Conservation (phyloP, 2,329 filamentous ascomycete species). For the Hymenoscyphus occultus region DNA sequence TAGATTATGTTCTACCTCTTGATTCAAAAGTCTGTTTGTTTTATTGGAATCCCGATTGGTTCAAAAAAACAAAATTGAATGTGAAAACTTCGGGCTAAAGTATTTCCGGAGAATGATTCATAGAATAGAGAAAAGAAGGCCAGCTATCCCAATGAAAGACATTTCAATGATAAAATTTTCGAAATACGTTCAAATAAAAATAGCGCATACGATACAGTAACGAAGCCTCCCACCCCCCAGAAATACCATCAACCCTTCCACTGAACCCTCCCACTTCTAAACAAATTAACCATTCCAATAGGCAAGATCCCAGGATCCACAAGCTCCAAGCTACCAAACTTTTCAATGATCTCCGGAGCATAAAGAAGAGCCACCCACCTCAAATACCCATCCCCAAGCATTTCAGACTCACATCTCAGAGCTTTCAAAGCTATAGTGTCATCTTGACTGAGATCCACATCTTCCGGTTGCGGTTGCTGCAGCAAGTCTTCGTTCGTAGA, state of each 20-base stretch:
- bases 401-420: constrained; percentile 9
- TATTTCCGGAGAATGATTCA: too few relatives aligned
- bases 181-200: too few relatives aligned
- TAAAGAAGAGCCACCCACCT: constrained; percentile 42
- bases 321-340: constrained; percentile 42
- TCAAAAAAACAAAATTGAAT: too few relatives aligned
- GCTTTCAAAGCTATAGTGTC: constrained; percentile 14
- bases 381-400: constrained; percentile 34
- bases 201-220: not conserved
- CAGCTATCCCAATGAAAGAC: too few relatives aligned
- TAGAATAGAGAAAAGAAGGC: too few relatives aligned
- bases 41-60: too few relatives aligned
- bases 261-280: constrained; percentile 39
- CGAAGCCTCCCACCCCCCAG: not conserved
- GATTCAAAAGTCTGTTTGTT: too few relatives aligned
- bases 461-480: too few relatives aligned
- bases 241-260: constrained; percentile 35
- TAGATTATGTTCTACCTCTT: too few relatives aligned
- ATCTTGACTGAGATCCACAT: constrained; percentile 23
- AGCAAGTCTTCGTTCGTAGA: too few relatives aligned
- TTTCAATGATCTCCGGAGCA: constrained; percentile 39
- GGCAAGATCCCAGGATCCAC: constrained; percentile 42
- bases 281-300: constrained; percentile 40
- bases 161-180: too few relatives aligned
- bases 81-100: too few relatives aligned